Conservation (phyloP, 352 stramenopile genomes). For the Pythium brassicae region DNA sequence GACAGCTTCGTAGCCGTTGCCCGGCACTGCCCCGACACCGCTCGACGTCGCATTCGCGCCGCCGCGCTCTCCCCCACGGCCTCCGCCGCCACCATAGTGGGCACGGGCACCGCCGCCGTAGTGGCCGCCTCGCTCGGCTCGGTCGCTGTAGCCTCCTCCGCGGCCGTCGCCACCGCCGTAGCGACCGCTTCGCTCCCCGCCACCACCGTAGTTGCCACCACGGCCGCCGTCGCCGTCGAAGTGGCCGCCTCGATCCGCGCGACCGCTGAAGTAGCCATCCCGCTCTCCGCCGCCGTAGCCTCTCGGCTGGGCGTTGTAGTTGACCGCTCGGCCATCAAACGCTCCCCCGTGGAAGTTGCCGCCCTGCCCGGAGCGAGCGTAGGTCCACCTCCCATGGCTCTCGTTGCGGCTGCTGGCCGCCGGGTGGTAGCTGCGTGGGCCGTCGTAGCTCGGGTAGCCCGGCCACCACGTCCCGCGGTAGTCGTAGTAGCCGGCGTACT, state of each 20-base stretch:
- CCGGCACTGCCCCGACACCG: constrained; percentile 33
- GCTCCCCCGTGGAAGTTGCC: constrained; percentile 2
- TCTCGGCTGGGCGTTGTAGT: constrained; percentile 11
- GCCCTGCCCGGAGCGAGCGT: too few relatives aligned
- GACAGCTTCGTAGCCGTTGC: constrained; percentile 49
- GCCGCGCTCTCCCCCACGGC: constrained; percentile 16
- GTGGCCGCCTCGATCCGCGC: constrained; percentile 4
- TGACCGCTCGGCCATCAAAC: constrained; percentile 13
- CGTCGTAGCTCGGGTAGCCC: background rate
- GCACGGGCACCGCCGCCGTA: constrained; percentile 18
- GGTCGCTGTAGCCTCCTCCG: constrained; percentile 17
- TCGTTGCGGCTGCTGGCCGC: constrained; percentile 17
- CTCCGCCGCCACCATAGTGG: constrained; percentile 13
- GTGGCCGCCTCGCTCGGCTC: constrained; percentile 22
- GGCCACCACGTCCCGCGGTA: background rate
- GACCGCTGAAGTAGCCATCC: background rate
- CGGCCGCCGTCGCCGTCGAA: constrained; percentile 10
- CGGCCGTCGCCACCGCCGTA: constrained; percentile 12
- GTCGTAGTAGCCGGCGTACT: constrained; percentile 9
- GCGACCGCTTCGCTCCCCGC: constrained; percentile 13
- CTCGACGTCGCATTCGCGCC: constrained; percentile 5
- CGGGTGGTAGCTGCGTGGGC: constrained; percentile 3
- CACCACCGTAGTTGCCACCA: constrained; percentile 3
- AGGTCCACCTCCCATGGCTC: constrained; percentile 12
- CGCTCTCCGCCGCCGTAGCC: background rate